These are phyloP conservation scores for Eucalyptus sideroxylon DNA, from an alignment of 345 rosid species.

Conservation along the genomic window DNA sequence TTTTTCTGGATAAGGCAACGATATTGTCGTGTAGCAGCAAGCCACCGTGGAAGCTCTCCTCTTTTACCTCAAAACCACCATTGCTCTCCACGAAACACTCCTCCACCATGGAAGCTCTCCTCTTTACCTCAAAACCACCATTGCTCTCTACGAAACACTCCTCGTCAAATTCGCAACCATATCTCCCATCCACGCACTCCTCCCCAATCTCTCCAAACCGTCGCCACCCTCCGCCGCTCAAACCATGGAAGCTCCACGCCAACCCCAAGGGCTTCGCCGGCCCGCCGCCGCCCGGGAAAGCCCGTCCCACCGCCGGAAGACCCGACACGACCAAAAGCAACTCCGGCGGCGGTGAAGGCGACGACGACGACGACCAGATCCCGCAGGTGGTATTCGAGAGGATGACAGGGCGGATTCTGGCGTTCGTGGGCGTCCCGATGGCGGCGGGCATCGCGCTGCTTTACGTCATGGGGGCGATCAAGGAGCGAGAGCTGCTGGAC, in stretches of 20 bases:
- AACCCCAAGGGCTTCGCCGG: constrained; percentile 3
- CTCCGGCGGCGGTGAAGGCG: background rate
- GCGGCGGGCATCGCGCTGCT: constrained; percentile 2
- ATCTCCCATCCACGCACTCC: background rate
- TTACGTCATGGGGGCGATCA: background rate
- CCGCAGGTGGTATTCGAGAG: constrained; percentile 3
- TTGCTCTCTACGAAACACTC: background rate
- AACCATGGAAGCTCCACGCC: background rate
- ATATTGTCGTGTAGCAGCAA: background rate
- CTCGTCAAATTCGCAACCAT: background rate
- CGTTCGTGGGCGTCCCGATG: constrained; percentile 4
- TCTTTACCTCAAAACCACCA: background rate
- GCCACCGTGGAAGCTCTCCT: no score
- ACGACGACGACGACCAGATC: background rate
- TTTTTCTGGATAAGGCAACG: background rate
- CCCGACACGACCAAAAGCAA: background rate
- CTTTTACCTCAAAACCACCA: no score
- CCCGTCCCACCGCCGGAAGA: background rate
- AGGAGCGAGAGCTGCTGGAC: constrained; percentile 38
- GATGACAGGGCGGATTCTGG: background rate
- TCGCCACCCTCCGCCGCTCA: background rate
- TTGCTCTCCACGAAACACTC: no score
- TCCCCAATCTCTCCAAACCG: background rate
- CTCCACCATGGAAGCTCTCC: background rate
- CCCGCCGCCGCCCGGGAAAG: background rate